Percentiles rank a stretch among this genome's conserved stretches.
Conservation (phyloP, 75 land plant genomes). For the Adiantum capillusveneris region DNA sequence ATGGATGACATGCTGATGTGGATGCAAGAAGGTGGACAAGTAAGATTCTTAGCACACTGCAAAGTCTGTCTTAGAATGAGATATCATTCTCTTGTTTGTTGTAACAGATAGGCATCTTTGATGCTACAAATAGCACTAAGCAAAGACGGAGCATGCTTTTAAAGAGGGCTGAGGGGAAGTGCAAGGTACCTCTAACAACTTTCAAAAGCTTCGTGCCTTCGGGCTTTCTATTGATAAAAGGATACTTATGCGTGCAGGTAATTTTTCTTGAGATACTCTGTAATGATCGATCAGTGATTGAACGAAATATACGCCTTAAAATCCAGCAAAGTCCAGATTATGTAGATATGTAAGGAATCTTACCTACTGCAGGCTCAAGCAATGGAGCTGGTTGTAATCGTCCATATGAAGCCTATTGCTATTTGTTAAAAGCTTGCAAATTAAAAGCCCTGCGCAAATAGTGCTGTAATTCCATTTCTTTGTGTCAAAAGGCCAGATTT, state of each 20-base stretch:
- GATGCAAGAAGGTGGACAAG: slow-evolving; percentile 99
- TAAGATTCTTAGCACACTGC: slow-evolving; percentile 14
- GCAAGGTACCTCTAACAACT: slow-evolving; percentile 53
- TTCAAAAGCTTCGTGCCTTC: background rate
- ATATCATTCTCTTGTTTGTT: background rate
- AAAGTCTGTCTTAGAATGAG: too few species aligned
- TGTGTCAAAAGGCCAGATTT: slow-evolving; percentile 66
- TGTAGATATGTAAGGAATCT: slow-evolving; percentile 66
- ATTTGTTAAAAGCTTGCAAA: too few species aligned
- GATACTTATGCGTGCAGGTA: slow-evolving; percentile 38
- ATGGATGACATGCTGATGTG: slow-evolving; percentile 97
- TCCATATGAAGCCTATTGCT: too few species aligned
- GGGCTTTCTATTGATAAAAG: background rate
- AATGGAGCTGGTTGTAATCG: background rate
- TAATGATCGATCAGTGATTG: slow-evolving; percentile 80
- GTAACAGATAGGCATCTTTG: slow-evolving; percentile 91
- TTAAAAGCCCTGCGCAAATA: too few species aligned
- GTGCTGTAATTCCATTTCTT: background rate
- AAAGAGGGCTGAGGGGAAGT: slow-evolving; percentile 95
- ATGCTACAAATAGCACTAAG: slow-evolving; percentile 95
- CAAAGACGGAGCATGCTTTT: slow-evolving; percentile 84
- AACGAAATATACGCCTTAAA: slow-evolving; percentile 76
- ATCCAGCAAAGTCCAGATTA: slow-evolving; percentile 96
- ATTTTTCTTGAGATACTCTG: slow-evolving; percentile 93
- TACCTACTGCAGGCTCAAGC: background rate